Base-by-base conservation (phyloP, 2,329 filamentous ascomycete genomes). In the Xylaria sp. region DNA sequence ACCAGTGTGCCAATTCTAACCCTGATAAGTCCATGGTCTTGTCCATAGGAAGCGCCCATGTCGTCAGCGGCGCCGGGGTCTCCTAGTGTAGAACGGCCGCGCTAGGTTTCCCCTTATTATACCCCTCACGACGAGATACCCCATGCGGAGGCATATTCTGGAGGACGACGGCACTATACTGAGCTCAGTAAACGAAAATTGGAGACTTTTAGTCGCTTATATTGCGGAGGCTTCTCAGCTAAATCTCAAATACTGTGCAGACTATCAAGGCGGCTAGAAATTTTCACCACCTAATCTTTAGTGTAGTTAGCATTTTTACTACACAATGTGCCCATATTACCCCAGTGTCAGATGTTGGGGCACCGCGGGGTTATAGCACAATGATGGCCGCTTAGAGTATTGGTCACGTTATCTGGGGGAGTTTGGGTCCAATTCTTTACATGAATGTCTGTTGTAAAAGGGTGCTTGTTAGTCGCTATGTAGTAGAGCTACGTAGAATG, bases 91-190 rank as follows among this genome's bases (percentile, higher is more conserved):
- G n/a, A 23, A 23, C 2, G n/a, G n/a, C 46, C 5, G 25, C 56
- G 52, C 67, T 50, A 66, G 28, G 13, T 10, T 50, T 50, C 63
- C 63, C 63, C 57, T 63, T 57, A 23, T 65, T 64, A 13, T 65
- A 65, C 66, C 66, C 66, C 66, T 69, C 66, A 69, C 63, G 37
- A 58, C 51, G 37, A 63, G 25, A 48, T 60, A 63, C 63, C 41
- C 63, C 67, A 63, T 69, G 67, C 67, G 67, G 67, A 67, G 67
- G 41, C 18, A 44, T 7, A 28, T 20, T 25, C 62, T 51, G 57
- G 56, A 56, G 61, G 51, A 52, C 6, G 25, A 48, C 12, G 7
- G 28, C 56, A 25, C 66, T 65, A 60, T 65, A 46, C 66, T 41
- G 37, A 57, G 52, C 34, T 50, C 46, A 34, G 65, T 31, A 46